Conservation (phyloP, 129 eudicot genomes). For the Smallanthus sonchifolius region DNA sequence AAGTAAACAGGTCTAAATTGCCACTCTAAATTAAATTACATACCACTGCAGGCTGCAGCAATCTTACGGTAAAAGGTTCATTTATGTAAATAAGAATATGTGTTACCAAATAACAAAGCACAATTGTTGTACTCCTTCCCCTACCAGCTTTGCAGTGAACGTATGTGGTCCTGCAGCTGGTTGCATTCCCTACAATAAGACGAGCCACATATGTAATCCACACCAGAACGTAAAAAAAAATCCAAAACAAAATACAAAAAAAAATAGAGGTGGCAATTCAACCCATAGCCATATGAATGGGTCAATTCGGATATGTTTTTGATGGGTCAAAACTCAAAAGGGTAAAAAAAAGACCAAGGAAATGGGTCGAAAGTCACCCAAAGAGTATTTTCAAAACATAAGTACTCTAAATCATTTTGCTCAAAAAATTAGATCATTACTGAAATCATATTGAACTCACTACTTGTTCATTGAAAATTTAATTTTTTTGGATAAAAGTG, state of each 20-base stretch:
- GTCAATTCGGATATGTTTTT: background rate
- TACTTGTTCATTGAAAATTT: background rate
- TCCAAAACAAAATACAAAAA: background rate
- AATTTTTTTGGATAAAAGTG: background rate
- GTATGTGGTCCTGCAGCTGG: slow-evolving; percentile 58
- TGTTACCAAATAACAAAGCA: slow-evolving; percentile 79
- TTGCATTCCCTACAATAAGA: slow-evolving; percentile 52
- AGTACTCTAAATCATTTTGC: background rate
- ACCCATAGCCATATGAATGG: background rate
- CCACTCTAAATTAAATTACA: background rate
- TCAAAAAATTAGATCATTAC: background rate
- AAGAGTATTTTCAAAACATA: background rate
- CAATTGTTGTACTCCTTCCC: slow-evolving; percentile 88
- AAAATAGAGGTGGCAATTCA: background rate
- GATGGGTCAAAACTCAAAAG: background rate
- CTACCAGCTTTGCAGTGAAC: slow-evolving; percentile 97
- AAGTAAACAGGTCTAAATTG: background rate
- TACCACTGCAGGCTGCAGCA: background rate
- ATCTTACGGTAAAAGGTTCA: background rate
- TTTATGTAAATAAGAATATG: background rate
- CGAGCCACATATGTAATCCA: background rate
- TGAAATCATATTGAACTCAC: background rate
- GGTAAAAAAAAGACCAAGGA: background rate
- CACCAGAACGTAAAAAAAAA: background rate
- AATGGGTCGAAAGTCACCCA: background rate